Conservation (phyloP, 495 filamentous ascomycete species). For the Lasiosphaeria hispida region DNA sequence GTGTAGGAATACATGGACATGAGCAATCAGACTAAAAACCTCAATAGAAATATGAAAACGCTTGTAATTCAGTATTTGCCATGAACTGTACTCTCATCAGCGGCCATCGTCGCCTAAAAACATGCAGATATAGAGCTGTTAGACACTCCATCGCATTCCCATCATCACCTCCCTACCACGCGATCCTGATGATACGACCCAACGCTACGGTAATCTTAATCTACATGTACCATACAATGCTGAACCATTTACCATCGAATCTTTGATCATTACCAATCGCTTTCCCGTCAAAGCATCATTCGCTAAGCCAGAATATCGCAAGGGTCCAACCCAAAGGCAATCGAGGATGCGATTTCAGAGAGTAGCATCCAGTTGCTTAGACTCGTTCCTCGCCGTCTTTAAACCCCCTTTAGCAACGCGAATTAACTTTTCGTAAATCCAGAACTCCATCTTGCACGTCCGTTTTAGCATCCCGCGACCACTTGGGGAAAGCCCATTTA, state of each 20-base stretch:
- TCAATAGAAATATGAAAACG: too few relatives aligned
- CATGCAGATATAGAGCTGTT: background rate
- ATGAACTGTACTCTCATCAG: background rate
- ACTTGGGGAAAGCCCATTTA: too few relatives aligned
- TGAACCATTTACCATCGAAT: background rate
- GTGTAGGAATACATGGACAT: too few relatives aligned
- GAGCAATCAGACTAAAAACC: too few relatives aligned
- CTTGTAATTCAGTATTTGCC: background rate
- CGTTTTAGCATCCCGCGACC: background rate
- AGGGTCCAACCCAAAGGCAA: too few relatives aligned
- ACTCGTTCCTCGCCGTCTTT: background rate
- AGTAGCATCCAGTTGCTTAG: too few relatives aligned
- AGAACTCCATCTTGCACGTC: conserved; percentile 4
- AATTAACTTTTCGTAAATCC: conserved; percentile 14
- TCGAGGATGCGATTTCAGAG: too few relatives aligned
- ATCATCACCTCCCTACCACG: background rate
- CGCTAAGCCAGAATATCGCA: conserved; percentile 1
- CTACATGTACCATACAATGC: conserved; percentile 16
- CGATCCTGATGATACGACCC: background rate
- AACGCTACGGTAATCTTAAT: background rate
- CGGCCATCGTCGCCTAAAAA: background rate
- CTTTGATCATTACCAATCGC: conserved; percentile 2
- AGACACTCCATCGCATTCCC: background rate
- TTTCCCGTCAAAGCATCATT: conserved; percentile 1
- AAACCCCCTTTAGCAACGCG: background rate